Evolutionary conservation across 2,329 filamentous ascomycete genomes (phyloP), one percentile per base, ranked within the genome.

Genomic region (Thielaviopsis euricoi): DNA sequence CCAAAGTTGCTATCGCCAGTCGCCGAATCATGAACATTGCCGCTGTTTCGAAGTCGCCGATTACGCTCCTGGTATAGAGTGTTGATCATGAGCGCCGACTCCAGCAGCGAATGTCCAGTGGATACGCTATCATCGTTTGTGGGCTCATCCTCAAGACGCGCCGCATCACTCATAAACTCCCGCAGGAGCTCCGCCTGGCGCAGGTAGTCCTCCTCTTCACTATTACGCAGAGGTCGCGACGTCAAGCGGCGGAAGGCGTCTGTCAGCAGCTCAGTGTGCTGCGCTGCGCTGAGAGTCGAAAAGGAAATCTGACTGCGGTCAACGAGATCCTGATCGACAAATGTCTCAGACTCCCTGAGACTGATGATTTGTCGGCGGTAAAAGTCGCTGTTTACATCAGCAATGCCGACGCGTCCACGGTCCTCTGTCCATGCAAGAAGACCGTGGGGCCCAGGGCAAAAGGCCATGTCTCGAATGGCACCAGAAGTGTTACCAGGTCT

Each of bases 381-480:
- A 61, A 88, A 82, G 22, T 83, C 80, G 63, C 75, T 79, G 29
- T 87, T 78, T 54, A 87, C 71, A 68, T 93, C 87, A 5, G 85
- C 85, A 46, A 91, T 75, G 43, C 86, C 87, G 17, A 90, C 75
- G 58, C 82, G 77, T 3, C 85, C 86, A 62, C 87, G 84, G 65
- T 95, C 87, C 69, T 98, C 93, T 9, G 89, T 87, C 90, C 93
- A 97, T 6, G 94, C 86, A 48, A 98, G 74, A 19, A 98, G 79
- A 67, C 96, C 91, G 75, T 85, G 91, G 0, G 90, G 88, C 1
- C 87, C 86, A 0, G 91, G 90, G 4, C 87, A 89, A 67, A 98
- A 98, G 1, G 85, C 79, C 86, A 97, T 94, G 61, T 89, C 88
- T 61, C 93, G 81, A 56, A 97, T 83, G 33, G 91, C 89, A 50